A percentile compares a stretch with the other conserved stretches of the same genome.
phyloP scores from a whole-genome alignment of 2,329 filamentous ascomycete genomes.

The Thielaviopsis euricoi region DNA sequence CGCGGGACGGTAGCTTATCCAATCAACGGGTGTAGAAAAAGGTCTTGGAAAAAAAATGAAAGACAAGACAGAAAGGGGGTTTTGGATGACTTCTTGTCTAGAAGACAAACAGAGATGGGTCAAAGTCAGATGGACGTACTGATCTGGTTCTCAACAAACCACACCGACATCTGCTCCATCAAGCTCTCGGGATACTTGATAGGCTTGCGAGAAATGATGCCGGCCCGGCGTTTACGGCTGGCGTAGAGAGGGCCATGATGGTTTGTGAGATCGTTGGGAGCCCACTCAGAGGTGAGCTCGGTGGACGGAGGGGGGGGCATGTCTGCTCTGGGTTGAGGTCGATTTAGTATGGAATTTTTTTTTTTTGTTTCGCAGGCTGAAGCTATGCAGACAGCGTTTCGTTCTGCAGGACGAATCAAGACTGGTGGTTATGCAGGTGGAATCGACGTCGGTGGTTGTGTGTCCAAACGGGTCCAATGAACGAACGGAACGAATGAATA shows the following conservation, averaged over 20 bases:
- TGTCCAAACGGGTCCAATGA: neutral
- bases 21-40: neutral
- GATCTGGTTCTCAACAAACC: conserved; percentile 66
- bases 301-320: conserved; percentile 6
- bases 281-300: conserved; percentile 11
- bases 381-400: neutral
- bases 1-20: neutral
- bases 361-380: neutral
- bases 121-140: conserved; percentile 34
- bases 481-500: neutral
- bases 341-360: neutral
- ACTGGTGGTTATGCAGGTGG: neutral
- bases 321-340: neutral
- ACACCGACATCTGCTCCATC: conserved; percentile 40
- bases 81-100: neutral
- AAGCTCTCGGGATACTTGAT: conserved; percentile 10
- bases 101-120: neutral
- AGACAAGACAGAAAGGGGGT: neutral
- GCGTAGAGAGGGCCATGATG: conserved; percentile 11
- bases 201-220: conserved; percentile 11
- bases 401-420: neutral
- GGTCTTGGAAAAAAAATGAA: neutral
- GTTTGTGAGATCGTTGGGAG: conserved; percentile 11
- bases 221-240: conserved; percentile 10
- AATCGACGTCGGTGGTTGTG: neutral